Evolutionary conservation across 2,329 filamentous ascomycete species (phyloP).

Genomic region (Fusarium circinatum): DNA sequence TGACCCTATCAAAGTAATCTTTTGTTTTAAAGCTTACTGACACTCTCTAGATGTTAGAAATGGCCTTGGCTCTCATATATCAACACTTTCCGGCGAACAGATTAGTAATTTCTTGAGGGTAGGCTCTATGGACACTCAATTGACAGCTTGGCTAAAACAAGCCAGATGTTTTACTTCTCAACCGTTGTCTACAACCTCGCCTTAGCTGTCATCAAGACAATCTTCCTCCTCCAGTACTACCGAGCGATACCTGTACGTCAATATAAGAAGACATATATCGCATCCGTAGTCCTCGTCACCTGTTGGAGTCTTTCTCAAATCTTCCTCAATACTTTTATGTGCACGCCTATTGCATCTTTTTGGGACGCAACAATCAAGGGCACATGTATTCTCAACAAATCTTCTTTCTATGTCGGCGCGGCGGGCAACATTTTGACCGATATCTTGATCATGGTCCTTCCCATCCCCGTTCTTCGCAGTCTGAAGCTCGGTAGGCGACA

Average conservation of each 20-base stretch:
- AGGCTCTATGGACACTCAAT: accelerated
- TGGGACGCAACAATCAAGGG: not conserved
- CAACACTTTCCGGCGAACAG: not conserved
- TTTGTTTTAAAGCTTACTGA: accelerated
- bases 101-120: not conserved
- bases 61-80: not conserved
- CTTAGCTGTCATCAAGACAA: not conserved
- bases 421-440: not conserved
- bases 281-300: not conserved
- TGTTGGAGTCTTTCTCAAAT: not conserved
- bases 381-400: not conserved
- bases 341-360: not conserved
- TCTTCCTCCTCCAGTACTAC: not conserved
- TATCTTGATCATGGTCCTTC: not conserved
- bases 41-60: not conserved
- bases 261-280: not conserved
- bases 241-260: not conserved
- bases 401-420: not conserved
- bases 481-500: not conserved
- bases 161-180: not conserved
- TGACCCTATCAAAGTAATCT: accelerated
- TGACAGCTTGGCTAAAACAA: accelerated
- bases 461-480: not conserved
- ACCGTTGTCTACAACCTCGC: not conserved
- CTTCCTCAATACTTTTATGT: not conserved